These are phyloP conservation scores for Colletotrichum musae DNA, from an alignment of 2,329 filamentous ascomycete genomes.

Conservation along the genomic window DNA sequence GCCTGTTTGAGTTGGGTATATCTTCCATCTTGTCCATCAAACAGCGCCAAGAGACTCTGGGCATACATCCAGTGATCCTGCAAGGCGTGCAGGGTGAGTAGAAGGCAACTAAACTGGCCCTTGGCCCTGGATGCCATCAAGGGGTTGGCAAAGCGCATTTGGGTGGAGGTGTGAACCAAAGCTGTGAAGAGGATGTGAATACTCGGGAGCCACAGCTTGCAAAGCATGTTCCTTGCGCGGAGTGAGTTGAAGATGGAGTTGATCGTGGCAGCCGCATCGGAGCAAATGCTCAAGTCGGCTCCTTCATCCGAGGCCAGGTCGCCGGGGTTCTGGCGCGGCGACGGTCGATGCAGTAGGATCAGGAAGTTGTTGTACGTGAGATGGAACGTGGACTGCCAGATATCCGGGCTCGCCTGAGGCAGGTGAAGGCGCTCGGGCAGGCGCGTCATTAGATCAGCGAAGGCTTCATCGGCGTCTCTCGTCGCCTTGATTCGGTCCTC, in stretches of 20 bases:
- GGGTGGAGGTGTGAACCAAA: constrained; percentile 47
- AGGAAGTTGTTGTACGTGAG: constrained; percentile 54
- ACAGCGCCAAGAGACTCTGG: constrained; percentile 49
- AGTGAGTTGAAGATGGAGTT: constrained; percentile 50
- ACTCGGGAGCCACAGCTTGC: constrained; percentile 48
- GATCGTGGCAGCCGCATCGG: constrained; percentile 47
- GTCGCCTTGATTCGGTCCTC: constrained; percentile 47
- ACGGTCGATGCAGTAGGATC: constrained; percentile 51
- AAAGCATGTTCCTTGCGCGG: constrained; percentile 42
- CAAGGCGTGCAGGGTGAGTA: constrained; percentile 48
- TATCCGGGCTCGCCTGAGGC: constrained; percentile 42
- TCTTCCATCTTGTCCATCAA: constrained; percentile 42
- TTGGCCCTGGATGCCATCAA: constrained; percentile 50
- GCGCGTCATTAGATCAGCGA: constrained; percentile 49
- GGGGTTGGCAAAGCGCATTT: constrained; percentile 48
- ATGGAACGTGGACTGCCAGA: constrained; percentile 52
- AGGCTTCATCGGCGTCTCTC: constrained; percentile 48
- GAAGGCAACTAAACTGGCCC: constrained; percentile 48
- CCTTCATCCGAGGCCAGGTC: constrained; percentile 38
- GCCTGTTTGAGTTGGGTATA: neutral
- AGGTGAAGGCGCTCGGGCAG: constrained; percentile 48
- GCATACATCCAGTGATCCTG: constrained; percentile 51
- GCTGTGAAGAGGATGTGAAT: constrained; percentile 51
- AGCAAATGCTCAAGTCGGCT: constrained; percentile 50
- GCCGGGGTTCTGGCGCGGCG: constrained; percentile 38